Evolutionary conservation across 768 basidiomycete genomes (phyloP), one percentile per base, ranked within the genome.

Genomic region (Phylloporus arenicola): DNA sequence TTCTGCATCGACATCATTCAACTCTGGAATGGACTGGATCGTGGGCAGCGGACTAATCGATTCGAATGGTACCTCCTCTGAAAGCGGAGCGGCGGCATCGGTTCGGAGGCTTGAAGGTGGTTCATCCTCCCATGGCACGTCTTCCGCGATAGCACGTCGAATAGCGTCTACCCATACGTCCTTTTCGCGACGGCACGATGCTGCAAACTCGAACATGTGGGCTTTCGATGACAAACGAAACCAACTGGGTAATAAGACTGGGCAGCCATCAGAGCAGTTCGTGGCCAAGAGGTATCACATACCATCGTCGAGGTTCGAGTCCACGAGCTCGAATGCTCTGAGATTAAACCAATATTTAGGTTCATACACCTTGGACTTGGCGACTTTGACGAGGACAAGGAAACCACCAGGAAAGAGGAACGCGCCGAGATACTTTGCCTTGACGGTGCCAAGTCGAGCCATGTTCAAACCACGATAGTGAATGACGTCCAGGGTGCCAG

Each of bases 341-440:
- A 96, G 70, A 35, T 82, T 79, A 60, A 98, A 86, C 88, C 92
- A 98, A 64, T 95, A 87, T 53, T 77, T 80, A 16, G 92, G 83
- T 60, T 94, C 91, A 61, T 96, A 99, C 30, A 73, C 74, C 64
- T 77, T 88, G 51, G 80, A 76, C 70, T 90, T 92, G 57, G 78
- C 73, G 35, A 93, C 85, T 70, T 95, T 97, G 56, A 83, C 90
- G 40, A 99, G 71, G 19, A 96, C 76, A 34, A 97, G 68, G 64
- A 92, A 97, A 11, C 88, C 92, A 11, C 87, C 84, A 31, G 77
- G 70, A 60, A 93, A 99, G 39, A 99, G 71, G 68, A 99, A 95
- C 16, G 86, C 88, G 27, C 89, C 93, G 22, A 91, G 76, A 65
- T 96, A 97, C 68, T 89, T 91, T 53, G 87, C 85, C 64, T 78